Percentiles rank a stretch among this genome's conserved stretches.
These are phyloP conservation scores for Cutaneotrichosporon cavernicola DNA, from an alignment of 1,284 basidiomycete genomes.

Conservation along the genomic window DNA sequence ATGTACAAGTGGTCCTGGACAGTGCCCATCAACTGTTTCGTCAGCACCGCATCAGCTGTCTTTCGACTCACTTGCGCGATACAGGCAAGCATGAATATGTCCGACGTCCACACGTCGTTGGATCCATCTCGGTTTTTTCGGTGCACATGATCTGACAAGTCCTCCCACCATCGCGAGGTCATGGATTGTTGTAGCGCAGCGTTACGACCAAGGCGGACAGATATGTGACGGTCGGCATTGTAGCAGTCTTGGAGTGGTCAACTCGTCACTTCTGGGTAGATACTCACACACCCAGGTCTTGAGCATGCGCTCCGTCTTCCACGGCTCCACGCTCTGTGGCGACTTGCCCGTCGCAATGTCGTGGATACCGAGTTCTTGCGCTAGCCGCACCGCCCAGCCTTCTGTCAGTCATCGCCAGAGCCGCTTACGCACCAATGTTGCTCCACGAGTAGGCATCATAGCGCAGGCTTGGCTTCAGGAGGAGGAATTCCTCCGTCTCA, in stretches of 20 bases:
- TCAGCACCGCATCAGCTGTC: not conserved
- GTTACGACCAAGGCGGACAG: constrained; percentile 20
- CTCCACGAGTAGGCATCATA: constrained; percentile 23
- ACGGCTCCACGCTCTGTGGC: not conserved
- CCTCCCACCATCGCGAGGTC: constrained; percentile 26
- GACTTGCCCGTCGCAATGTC: constrained; percentile 13
- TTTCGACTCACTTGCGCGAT: not conserved
- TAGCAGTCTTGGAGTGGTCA: constrained; percentile 16
- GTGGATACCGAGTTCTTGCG: constrained; percentile 24
- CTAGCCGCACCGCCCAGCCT: constrained; percentile 18
- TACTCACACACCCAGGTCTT: constrained; percentile 24
- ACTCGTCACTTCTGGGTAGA: too few species aligned
- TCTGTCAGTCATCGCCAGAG: not conserved
- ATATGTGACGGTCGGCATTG: constrained; percentile 20
- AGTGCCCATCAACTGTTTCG: constrained; percentile 17
- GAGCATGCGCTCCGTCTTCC: constrained; percentile 17
- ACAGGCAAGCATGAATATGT: constrained; percentile 15
- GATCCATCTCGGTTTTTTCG: not conserved
- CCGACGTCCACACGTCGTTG: constrained; percentile 14
- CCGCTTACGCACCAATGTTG: constrained; percentile 9
- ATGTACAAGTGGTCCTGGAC: constrained; percentile 21
- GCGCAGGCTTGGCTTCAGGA: constrained; percentile 15
- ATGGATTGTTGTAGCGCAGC: constrained; percentile 20
- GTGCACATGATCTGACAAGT: constrained; percentile 12
- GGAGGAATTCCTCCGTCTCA: constrained; percentile 12